Conservation (phyloP, 768 basidiomycete genomes). For the Holtermanniella nyarrowii region DNA sequence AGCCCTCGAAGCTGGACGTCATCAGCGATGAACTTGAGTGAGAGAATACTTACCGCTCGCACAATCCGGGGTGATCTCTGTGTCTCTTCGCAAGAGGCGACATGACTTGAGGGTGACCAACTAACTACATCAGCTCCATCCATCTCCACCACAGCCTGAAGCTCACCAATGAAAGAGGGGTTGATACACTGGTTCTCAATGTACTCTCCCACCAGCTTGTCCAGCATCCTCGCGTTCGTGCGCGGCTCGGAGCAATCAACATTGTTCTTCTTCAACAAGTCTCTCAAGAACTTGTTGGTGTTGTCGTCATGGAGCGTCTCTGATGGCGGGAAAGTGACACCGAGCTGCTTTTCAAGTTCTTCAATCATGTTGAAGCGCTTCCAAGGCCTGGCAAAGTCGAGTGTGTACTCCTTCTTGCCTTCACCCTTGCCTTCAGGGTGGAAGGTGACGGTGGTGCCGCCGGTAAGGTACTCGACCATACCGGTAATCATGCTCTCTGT, state of each 20-base stretch:
- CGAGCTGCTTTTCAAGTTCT: slow-evolving; percentile 87
- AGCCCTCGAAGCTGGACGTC: slow-evolving; percentile 63
- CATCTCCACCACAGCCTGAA: not conserved
- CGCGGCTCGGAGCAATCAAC: slow-evolving; percentile 94
- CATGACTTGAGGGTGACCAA: slow-evolving; percentile 99
- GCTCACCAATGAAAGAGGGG: slow-evolving; percentile 81
- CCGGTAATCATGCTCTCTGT: slow-evolving; percentile 85
- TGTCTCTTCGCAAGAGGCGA: slow-evolving; percentile 98
- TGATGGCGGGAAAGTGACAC: slow-evolving; percentile 83
- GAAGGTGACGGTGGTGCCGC: slow-evolving; percentile 65
- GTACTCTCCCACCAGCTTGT: slow-evolving; percentile 98
- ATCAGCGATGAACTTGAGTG: not conserved
- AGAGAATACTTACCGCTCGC: slow-evolving; percentile 54
- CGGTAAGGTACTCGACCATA: slow-evolving; percentile 74
- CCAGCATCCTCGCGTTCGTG: slow-evolving; percentile 85
- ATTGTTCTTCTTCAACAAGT: slow-evolving; percentile 80
- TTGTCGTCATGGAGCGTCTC: slow-evolving; percentile 77
- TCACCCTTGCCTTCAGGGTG: slow-evolving; percentile 88
- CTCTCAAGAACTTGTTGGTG: slow-evolving; percentile 77
- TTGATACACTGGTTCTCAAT: slow-evolving; percentile 96
- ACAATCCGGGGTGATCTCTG: slow-evolving; percentile 88
- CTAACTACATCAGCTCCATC: slow-evolving; percentile 40
- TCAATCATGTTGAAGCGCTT: slow-evolving; percentile 97
- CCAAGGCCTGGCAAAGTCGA: slow-evolving; percentile 91
- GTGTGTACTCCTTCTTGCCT: slow-evolving; percentile 50